Base-by-base conservation (phyloP, 148 eudicot genomes). In the Spergularia marina region DNA sequence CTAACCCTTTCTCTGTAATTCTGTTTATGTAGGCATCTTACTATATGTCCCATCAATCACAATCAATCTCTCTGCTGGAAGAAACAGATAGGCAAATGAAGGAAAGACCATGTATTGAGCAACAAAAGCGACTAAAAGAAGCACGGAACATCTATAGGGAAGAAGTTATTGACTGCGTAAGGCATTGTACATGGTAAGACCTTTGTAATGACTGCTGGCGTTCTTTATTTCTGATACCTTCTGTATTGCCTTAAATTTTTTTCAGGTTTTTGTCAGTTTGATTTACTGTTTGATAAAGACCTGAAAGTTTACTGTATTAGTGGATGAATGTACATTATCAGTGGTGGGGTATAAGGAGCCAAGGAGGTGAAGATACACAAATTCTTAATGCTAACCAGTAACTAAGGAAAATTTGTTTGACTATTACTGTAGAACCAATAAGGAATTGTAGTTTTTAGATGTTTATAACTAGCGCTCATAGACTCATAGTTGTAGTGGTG, bases 61-160 rank as follows among this genome's bases (percentile, higher is more conserved):
- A 94, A 53, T 87, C 84, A n/a, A 85, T 91, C 63, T 77, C 92
- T 44, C 89, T 90, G 58, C 77, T 94, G 74, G 98, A 94, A 79
- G 98, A 94, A 82, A 89, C 92, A 23, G 98, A 94, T 85, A 90
- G 84, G 73, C 96, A 90, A 84, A 83, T 94, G 63, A 85, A 88
- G 76, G 98, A 94, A 80, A 74, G 91, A 75, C 78, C 84, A 59
- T 81, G 82, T 70, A 82, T 77, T 60, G 98, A 91, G 77, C 91
- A 91, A 77, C 88, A 89, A 82, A 91, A 86, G 83, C 96, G 96
- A 58, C 80, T 91, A 75, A 91, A 91, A 84, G 98, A 91, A 80
- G 93, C 91, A 71, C 98, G 96, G 12, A 87, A 78, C 76, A 86
- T 85, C 47, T 89, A 89, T 72, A 83, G 96, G 40, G 98, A 94